phyloP scores from a whole-genome alignment of 2,329 filamentous ascomycete species.

The Hypoxylon sp. region DNA sequence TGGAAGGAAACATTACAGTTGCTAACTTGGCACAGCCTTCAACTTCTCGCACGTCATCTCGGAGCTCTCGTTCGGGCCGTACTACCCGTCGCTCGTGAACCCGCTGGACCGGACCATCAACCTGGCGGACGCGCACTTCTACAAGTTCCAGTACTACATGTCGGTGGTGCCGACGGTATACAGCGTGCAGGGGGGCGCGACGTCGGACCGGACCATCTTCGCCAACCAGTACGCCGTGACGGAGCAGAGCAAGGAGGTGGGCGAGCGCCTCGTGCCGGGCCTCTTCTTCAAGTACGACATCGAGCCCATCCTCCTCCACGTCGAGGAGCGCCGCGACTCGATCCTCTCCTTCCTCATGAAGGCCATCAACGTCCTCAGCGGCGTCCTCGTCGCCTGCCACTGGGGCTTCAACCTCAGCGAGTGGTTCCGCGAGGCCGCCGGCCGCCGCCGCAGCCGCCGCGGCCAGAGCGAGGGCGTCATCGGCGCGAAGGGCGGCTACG shows the following conservation, averaged over 20 bases:
- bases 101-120: slow-evolving; percentile 92
- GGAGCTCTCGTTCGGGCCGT: slow-evolving; percentile 96
- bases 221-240: slow-evolving; percentile 99
- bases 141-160: slow-evolving; percentile 98
- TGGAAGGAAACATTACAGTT: slow-evolving; percentile 30
- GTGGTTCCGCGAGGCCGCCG: slow-evolving; percentile 69
- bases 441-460: slow-evolving; percentile 56
- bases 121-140: slow-evolving; percentile 77
- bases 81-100: slow-evolving; percentile 92
- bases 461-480: slow-evolving; percentile 59
- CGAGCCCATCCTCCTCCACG: slow-evolving; percentile 87
- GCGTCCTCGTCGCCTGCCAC: slow-evolving; percentile 90
- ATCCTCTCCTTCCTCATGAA: slow-evolving; percentile 79
- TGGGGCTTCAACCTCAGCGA: slow-evolving; percentile 90
- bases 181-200: slow-evolving; percentile 62
- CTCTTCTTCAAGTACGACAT: slow-evolving; percentile 99
- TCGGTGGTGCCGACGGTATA: slow-evolving; percentile 95
- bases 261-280: slow-evolving; percentile 78
- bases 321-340: slow-evolving; percentile 81
- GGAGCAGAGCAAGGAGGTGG: slow-evolving; percentile 77
- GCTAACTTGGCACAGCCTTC: slow-evolving; percentile 69
- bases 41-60: slow-evolving; percentile 98
- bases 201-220: slow-evolving; percentile 69
- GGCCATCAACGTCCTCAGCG: slow-evolving; percentile 88
- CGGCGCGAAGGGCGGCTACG: slow-evolving; percentile 53